Evolutionary conservation across 1,284 basidiomycete genomes (phyloP).

Genomic region (Ceratobasidium sp.): DNA sequence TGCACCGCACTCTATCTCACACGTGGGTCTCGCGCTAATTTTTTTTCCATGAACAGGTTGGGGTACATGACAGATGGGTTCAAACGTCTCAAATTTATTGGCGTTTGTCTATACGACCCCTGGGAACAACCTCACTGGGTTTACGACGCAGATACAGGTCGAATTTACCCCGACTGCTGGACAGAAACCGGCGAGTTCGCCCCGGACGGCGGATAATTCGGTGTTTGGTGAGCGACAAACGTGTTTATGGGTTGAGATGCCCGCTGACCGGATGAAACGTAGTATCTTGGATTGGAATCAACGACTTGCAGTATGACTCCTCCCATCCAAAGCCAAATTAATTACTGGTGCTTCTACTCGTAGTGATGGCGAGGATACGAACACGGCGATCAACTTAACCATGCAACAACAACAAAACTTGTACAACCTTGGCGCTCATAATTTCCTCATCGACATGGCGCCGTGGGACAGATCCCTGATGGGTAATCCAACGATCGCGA

Average conservation of each 20-base stretch:
- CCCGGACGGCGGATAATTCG: conserved; percentile 32
- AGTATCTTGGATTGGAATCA: conserved; percentile 72
- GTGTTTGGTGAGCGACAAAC: conserved; percentile 1
- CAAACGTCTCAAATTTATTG: conserved; percentile 6
- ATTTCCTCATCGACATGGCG: conserved; percentile 68
- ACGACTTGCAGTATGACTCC: conserved; percentile 62
- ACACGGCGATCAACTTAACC: conserved; percentile 50
- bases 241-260: too few species aligned
- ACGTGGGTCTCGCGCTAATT: neutral
- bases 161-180: conserved; percentile 25
- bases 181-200: conserved; percentile 11
- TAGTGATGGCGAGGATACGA: neutral
- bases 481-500: conserved; percentile 49
- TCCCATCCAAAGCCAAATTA: neutral
- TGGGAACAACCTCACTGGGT: conserved; percentile 19
- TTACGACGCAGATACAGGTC: conserved; percentile 13
- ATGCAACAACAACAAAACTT: conserved; percentile 58
- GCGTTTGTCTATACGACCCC: conserved; percentile 19
- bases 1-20: neutral
- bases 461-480: conserved; percentile 61
- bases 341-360: neutral
- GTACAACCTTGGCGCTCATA: conserved; percentile 61
- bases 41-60: neutral
- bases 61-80: conserved; percentile 26
- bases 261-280: neutral